Base-by-base conservation (phyloP, 345 rosid species). In the Arabis hirsuta region DNA sequence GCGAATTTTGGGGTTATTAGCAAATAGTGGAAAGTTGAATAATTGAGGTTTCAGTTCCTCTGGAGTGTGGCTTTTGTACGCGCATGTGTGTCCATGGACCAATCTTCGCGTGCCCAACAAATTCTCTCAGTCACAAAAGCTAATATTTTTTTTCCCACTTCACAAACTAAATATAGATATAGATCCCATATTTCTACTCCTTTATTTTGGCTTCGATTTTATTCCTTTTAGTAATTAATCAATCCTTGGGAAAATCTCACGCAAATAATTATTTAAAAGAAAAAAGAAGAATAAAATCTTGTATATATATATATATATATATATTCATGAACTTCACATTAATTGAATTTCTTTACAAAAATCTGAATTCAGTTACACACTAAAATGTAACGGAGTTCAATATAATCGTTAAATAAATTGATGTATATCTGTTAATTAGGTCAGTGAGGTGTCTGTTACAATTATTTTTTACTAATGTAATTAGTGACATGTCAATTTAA, bases 11-110 rank as follows among this genome's bases (percentile, higher is more conserved):
- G 72, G 51, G 4, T 53, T 10, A 10, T 14, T 31, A 43, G 3
- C 54, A 50, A 13, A 13, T 51, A 38, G 13, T n/a, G 47, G 58
- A 26, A 65, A 65, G 59, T 20, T 48, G 10, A 31, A 36, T 65
- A 12, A 24, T 65, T 65, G 34, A 38, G 11, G 42, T 34, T 26
- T 48, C 9, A 55, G 50, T 32, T 22, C 26, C 27, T 67, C 13
- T 19, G 24, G 66, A 58, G 66, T 26, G 66, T 69, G 74, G 39
- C 66, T 38, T 36, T 38, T 11, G 58, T 41, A 38, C 39, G 59
- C 59, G n/a, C 24, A 56, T 29, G 55, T 13, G 73, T 56, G 55
- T 12, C 8, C 9, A 10, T 27, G 62, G 59, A 59, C 42, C 50
- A 16, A 26, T 50, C 14, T 71, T 41, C 48, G 16, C 59, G 52